Base-by-base conservation (phyloP, 768 basidiomycete species). In the Termitomyces titanicus region DNA sequence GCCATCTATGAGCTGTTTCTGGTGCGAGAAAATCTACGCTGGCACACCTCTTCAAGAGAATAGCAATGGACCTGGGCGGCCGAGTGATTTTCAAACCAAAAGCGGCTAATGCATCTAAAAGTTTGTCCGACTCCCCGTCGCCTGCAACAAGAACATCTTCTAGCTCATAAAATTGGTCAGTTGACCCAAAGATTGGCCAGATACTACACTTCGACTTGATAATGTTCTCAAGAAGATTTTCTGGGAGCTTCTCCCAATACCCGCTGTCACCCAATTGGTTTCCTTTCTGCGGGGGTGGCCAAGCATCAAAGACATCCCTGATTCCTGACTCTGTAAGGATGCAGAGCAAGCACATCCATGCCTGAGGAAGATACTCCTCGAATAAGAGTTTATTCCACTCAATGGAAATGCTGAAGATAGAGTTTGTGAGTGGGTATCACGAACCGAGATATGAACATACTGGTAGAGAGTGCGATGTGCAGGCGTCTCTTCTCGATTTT, bases 381-480 rank as follows among this genome's bases (percentile, higher is more conserved):
- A 81, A 81, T 0, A 82, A 60, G 7, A 77, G 60, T 13, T 60
- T 63, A 55, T 82, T 82, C 81, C 81, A 82, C 59, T 73, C 71
- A 1, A 78, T 68, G 8, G 77, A 64, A 6, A 77, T 64, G 29
- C 81, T 82, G 53, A 25, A 48, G 39, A 20, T 24, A 34, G 25
- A 47, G 6, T 51, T 2, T 10, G 18, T n/a, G 44, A 40, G 7
- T 24, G 17, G 38, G 52, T 24, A n/a, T 8, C 22, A 22, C 0
- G 27, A 54, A 34, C 25, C 15, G n/a, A 33, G 0, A 3, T 27
- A 17, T 5, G 22, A 2, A 67, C 74, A 44, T 58, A 80, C 80
- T 71, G 69, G 50, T 79, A 78, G 39, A 68, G 70, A 0, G 74
- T 73, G 0, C 72, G 71, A 5, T 58, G 59, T 1, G 72, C 70